A percentile compares a stretch with the other conserved stretches of the same genome.
These are phyloP conservation scores for Eudorina sp. DNA, from an alignment of 139 green algal genomes.

Conservation along the genomic window DNA sequence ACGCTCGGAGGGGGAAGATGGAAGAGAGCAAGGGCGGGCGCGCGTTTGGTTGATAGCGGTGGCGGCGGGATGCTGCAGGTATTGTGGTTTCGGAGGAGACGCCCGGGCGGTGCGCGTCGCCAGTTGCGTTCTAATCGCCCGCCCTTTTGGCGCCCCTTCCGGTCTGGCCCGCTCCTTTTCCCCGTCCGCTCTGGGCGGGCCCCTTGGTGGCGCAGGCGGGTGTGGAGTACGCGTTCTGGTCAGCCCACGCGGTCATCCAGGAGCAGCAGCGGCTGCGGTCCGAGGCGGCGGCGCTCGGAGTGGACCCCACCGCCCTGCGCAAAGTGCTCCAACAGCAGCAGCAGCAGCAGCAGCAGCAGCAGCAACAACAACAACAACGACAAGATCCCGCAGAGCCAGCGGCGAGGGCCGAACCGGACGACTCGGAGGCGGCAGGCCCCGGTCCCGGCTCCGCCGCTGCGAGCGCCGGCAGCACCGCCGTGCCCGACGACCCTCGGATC, in stretches of 20 bases:
- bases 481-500: conserved; percentile 25
- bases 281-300: conserved; percentile 62
- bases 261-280: conserved; percentile 57
- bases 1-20: neutral
- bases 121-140: no score
- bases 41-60: no score
- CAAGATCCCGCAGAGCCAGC: neutral
- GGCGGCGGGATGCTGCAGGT: no score
- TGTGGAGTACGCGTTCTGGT: conserved; percentile 88
- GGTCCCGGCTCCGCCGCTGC: neutral
- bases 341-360: conserved; percentile 15
- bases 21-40: neutral
- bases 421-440: neutral
- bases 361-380: conserved; percentile 1
- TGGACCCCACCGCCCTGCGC: conserved; percentile 51
- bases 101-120: no score
- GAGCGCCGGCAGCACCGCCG: neutral
- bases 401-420: neutral
- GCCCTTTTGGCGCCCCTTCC: no score
- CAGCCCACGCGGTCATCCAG: conserved; percentile 73
- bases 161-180: neutral
- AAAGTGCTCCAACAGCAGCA: neutral
- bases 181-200: neutral
- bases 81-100: no score
- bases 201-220: conserved; percentile 43